phyloP scores from a whole-genome alignment of 2,329 filamentous ascomycete species.

The Penicillium sp. region DNA sequence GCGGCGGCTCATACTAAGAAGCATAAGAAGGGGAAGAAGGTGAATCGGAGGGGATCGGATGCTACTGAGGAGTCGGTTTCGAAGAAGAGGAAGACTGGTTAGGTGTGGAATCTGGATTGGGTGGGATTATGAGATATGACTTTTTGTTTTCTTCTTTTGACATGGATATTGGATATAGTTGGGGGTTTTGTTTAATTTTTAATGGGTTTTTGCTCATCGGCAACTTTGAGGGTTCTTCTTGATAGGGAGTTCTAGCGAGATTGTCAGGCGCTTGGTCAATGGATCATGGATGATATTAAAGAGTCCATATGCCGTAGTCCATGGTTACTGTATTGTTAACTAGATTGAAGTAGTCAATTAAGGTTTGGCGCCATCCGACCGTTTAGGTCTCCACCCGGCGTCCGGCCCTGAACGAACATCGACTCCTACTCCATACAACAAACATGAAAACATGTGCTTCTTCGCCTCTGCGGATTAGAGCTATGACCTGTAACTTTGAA shows the following conservation, averaged over 20 bases:
- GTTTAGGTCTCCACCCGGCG: not conserved
- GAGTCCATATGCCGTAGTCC: not conserved
- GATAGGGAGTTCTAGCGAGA: too few species aligned
- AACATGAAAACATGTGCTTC: not conserved
- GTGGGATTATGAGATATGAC: not conserved
- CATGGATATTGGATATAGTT: not conserved
- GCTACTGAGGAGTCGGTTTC: conserved; percentile 34
- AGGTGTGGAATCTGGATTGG: conserved; percentile 3
- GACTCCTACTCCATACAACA: not conserved
- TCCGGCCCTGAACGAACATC: not conserved
- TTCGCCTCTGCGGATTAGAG: too few species aligned
- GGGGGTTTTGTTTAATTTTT: not conserved
- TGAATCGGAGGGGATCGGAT: conserved; percentile 31
- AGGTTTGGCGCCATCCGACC: not conserved
- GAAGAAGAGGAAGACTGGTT: conserved; percentile 36
- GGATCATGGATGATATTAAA: not conserved
- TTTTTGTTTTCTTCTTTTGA: not conserved
- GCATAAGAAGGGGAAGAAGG: conserved; percentile 37
- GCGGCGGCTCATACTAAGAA: conserved; percentile 29
- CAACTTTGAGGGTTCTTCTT: not conserved
- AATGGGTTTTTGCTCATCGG: not conserved
- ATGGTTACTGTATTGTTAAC: too few species aligned
- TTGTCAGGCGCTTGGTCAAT: too few species aligned
- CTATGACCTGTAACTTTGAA: too few species aligned
- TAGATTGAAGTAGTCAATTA: not conserved